Conservation (phyloP, 352 stramenopile genomes). For the Phytophthora pseudosyringae region DNA sequence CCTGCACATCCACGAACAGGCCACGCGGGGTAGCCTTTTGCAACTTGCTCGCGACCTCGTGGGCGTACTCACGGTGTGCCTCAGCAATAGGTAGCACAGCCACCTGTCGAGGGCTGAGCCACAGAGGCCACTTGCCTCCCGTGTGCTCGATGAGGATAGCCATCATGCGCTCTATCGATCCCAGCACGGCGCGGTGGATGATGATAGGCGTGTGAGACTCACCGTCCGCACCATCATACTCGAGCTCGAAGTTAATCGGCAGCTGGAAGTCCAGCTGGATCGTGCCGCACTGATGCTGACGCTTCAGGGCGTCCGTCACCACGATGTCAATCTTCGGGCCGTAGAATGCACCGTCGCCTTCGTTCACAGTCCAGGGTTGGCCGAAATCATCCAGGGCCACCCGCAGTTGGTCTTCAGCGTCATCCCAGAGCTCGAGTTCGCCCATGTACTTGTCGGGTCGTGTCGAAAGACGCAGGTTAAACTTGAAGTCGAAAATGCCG, state of each 20-base stretch:
- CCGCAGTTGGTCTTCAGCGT: slow-evolving; percentile 82
- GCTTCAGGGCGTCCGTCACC: slow-evolving; percentile 96
- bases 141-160: slow-evolving; percentile 98
- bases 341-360: slow-evolving; percentile 97
- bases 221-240: slow-evolving; percentile 91
- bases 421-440: slow-evolving; percentile 93
- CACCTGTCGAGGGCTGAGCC: slow-evolving; percentile 90
- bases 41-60: slow-evolving; percentile 54
- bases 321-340: slow-evolving; percentile 98
- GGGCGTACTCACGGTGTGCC: slow-evolving; percentile 66
- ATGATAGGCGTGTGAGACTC: slow-evolving; percentile 96
- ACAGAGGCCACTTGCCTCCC: slow-evolving; percentile 97
- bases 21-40: slow-evolving; percentile 39
- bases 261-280: slow-evolving; percentile 99
- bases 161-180: slow-evolving; percentile 98
- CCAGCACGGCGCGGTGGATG: slow-evolving; percentile 97
- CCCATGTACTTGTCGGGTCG: slow-evolving; percentile 96
- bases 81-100: slow-evolving; percentile 77
- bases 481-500: slow-evolving; percentile 95
- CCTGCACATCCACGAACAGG: slow-evolving; percentile 75
- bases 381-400: slow-evolving; percentile 74
- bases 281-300: slow-evolving; percentile 97
- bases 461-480: slow-evolving; percentile 94
- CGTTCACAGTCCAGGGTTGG: slow-evolving; percentile 88
- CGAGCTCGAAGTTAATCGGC: slow-evolving; percentile 95